Percentiles rank a stretch among this genome's conserved stretches.
Evolutionary conservation across 1,284 basidiomycete genomes (phyloP).

Genomic region (Taiwanofungus camphoratus): DNA sequence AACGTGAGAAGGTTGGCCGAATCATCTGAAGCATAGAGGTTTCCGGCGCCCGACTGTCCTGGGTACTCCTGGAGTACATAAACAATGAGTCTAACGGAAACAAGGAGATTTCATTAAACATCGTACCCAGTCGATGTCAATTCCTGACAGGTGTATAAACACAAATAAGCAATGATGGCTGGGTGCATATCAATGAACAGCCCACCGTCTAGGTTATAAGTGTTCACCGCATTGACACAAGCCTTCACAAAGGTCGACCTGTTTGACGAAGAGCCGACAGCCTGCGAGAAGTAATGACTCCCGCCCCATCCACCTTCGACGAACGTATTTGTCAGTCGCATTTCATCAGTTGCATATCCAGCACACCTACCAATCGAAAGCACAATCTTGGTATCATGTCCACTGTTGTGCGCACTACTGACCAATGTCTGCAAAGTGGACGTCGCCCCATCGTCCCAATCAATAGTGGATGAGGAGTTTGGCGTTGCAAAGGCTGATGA

Average conservation of each 20-base stretch:
- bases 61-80: constrained; percentile 59
- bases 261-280: constrained; percentile 42
- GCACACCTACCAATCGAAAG: constrained; percentile 63
- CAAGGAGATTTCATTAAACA: not conserved
- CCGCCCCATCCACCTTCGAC: constrained; percentile 47
- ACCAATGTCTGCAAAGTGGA: constrained; percentile 61
- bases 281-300: constrained; percentile 59
- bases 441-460: constrained; percentile 50
- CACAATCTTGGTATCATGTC: constrained; percentile 57
- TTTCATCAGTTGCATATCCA: constrained; percentile 5
- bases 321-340: not conserved
- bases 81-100: not conserved
- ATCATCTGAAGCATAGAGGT: constrained; percentile 56
- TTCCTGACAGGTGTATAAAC: constrained; percentile 25
- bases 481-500: constrained; percentile 68
- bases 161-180: not conserved
- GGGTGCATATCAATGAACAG: not conserved
- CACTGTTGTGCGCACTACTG: constrained; percentile 48
- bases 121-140: constrained; percentile 70
- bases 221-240: constrained; percentile 52
- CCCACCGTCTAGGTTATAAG: constrained; percentile 59
- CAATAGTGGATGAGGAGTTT: constrained; percentile 48
- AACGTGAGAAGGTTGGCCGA: constrained; percentile 64
- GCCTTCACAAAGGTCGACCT: constrained; percentile 57
- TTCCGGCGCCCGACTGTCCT: constrained; percentile 57